phyloP scores from a whole-genome alignment of 2,329 filamentous ascomycete species.

The Fusarium anguioides region DNA sequence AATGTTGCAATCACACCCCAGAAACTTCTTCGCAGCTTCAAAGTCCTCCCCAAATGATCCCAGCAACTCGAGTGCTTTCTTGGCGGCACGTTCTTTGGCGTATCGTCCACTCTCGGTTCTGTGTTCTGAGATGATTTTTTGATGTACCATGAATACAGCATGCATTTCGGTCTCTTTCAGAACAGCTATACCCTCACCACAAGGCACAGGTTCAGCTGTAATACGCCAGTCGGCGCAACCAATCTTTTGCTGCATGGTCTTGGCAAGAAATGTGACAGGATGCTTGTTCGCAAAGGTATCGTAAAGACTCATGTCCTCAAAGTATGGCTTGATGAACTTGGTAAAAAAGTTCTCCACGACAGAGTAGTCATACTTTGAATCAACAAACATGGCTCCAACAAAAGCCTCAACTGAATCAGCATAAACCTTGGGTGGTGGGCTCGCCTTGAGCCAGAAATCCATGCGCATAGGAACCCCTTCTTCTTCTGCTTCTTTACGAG shows the following conservation, averaged over 20 bases:
- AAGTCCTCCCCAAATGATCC: conserved; percentile 58
- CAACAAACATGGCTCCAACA: conserved; percentile 90
- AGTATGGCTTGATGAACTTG: conserved; percentile 79
- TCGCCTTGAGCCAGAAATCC: conserved; percentile 76
- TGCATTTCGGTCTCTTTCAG: conserved; percentile 65
- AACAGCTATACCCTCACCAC: conserved; percentile 50
- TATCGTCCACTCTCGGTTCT: conserved; percentile 74
- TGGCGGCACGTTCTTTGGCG: conserved; percentile 76
- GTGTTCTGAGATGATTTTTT: conserved; percentile 70
- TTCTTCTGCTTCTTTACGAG: conserved; percentile 48
- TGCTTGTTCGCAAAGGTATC: conserved; percentile 89
- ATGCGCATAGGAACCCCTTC: conserved; percentile 49
- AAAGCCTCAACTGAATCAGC: conserved; percentile 91
- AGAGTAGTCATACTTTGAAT: conserved; percentile 81
- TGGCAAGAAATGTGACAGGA: conserved; percentile 78
- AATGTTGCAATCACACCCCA: conserved; percentile 70
- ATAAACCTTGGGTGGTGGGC: conserved; percentile 77
- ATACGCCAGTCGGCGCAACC: conserved; percentile 71
- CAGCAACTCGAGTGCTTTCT: conserved; percentile 64
- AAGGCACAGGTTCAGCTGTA: conserved; percentile 58
- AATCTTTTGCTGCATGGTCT: conserved; percentile 71
- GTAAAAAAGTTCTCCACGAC: conserved; percentile 82
- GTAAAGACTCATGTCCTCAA: conserved; percentile 87
- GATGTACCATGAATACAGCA: conserved; percentile 82
- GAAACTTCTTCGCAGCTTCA: conserved; percentile 65